phyloP scores from a whole-genome alignment of 495 filamentous ascomycete species.

The Pyrenula aspistea region DNA sequence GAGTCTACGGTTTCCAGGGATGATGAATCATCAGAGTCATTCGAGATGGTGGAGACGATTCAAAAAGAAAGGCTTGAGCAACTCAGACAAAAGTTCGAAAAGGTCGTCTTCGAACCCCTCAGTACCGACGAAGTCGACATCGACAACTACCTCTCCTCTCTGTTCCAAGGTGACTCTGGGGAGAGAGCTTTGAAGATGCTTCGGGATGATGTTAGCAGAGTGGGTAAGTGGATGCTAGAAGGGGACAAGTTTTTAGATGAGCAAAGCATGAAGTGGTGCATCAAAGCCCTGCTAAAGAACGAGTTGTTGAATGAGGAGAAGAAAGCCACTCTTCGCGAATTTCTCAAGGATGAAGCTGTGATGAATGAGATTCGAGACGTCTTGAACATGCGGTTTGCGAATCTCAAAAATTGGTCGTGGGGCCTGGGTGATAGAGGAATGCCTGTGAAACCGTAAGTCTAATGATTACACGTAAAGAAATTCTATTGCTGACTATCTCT shows the following conservation, averaged over 20 bases:
- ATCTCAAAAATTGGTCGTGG: slow-evolving; percentile 45
- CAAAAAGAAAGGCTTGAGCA: slow-evolving; percentile 16
- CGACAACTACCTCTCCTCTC: slow-evolving; percentile 25
- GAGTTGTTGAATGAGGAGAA: slow-evolving; percentile 46
- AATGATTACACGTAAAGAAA: too few relatives aligned
- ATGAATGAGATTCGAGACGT: slow-evolving; percentile 45
- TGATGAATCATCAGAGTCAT: slow-evolving; percentile 7
- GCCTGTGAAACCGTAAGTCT: slow-evolving; percentile 19
- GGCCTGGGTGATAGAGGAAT: slow-evolving; percentile 15
- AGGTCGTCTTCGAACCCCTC: slow-evolving; percentile 33
- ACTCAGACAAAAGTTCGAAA: slow-evolving; percentile 34
- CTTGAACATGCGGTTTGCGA: slow-evolving; percentile 44
- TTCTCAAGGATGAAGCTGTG: slow-evolving; percentile 33
- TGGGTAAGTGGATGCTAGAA: background rate
- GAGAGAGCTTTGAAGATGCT: slow-evolving; percentile 18
- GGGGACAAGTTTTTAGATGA: slow-evolving; percentile 22
- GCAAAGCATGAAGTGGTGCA: slow-evolving; percentile 24
- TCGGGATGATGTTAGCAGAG: slow-evolving; percentile 2
- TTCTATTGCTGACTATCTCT: background rate
- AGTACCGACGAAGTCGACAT: slow-evolving; percentile 28
- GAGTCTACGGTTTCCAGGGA: background rate
- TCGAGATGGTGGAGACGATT: slow-evolving; percentile 13
- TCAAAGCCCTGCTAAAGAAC: slow-evolving; percentile 34
- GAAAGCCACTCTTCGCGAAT: slow-evolving; percentile 35
- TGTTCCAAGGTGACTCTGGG: slow-evolving; percentile 25